These are phyloP conservation scores for Thelonectria discophora DNA, from an alignment of 2,329 filamentous ascomycete species.

Conservation along the genomic window DNA sequence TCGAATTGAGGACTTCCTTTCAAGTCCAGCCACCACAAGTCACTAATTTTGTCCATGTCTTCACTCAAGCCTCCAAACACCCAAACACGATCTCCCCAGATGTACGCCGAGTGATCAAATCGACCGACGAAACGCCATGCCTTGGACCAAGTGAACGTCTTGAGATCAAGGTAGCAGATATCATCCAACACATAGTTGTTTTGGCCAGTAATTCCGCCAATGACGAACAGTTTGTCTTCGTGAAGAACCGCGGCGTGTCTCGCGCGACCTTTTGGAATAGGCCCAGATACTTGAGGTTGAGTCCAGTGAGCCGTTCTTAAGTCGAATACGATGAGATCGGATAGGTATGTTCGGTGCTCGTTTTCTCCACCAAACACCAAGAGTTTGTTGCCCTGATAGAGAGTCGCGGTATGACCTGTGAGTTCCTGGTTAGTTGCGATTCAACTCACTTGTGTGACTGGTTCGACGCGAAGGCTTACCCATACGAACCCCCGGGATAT, in stretches of 20 bases:
- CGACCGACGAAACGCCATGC: constrained; percentile 94
- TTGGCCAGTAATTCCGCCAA: constrained; percentile 93
- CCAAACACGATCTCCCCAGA: constrained; percentile 93
- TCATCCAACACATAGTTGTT: constrained; percentile 94
- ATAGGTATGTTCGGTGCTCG: constrained; percentile 93
- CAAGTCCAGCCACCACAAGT: constrained; percentile 97
- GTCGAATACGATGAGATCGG: constrained; percentile 95
- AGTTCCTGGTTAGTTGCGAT: constrained; percentile 20
- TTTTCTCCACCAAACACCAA: constrained; percentile 98
- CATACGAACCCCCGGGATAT: constrained; percentile 97
- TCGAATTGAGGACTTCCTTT: constrained; percentile 90
- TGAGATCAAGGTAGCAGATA: constrained; percentile 94
- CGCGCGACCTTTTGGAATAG: constrained; percentile 87
- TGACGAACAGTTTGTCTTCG: constrained; percentile 95
- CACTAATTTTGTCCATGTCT: constrained; percentile 96
- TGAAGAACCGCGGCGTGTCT: constrained; percentile 93
- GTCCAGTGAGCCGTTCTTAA: constrained; percentile 95
- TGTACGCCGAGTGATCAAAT: constrained; percentile 94
- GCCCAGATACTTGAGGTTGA: constrained; percentile 85
- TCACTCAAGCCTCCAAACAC: constrained; percentile 94
- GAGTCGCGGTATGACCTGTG: constrained; percentile 88
- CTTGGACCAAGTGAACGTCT: constrained; percentile 97
- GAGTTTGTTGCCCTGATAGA: constrained; percentile 95
- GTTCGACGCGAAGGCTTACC: constrained; percentile 63
- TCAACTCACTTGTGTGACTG: background rate